These are phyloP conservation scores for Tritrichomonas foetus DNA, from an alignment of 208 protist species.

Conservation along the genomic window DNA sequence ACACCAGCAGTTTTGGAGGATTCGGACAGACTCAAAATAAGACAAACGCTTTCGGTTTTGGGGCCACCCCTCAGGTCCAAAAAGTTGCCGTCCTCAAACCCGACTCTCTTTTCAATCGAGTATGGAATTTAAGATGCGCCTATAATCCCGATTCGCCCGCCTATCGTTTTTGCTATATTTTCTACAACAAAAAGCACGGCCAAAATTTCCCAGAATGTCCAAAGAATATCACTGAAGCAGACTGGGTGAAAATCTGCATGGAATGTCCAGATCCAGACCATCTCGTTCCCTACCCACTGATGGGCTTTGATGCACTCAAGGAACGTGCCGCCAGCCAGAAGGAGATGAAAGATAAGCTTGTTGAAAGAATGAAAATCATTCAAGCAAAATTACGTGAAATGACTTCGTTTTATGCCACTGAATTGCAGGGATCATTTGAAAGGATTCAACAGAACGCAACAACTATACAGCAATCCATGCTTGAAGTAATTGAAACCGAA, in stretches of 20 bases:
- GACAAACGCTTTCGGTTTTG: too few relatives aligned
- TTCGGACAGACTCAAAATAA: too few relatives aligned
- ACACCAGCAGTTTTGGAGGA: too few relatives aligned
- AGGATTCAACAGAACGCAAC: neutral
- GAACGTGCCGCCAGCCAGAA: neutral
- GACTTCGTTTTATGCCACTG: neutral
- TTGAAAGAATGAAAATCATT: neutral
- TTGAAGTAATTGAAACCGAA: neutral
- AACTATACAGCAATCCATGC: neutral
- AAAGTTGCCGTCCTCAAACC: neutral
- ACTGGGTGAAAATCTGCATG: neutral
- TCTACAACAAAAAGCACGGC: neutral
- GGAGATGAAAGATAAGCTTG: neutral
- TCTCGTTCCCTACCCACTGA: neutral
- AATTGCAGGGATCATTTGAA: neutral
- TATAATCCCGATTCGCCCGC: neutral
- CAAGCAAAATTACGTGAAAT: neutral
- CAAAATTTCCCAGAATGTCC: neutral
- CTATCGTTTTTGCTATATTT: constrained; percentile 24
- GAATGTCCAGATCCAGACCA: constrained; percentile 30
- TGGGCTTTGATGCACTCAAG: neutral
- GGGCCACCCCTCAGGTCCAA: too few relatives aligned
- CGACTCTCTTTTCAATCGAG: neutral
- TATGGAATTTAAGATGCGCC: constrained; percentile 29
- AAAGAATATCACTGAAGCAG: neutral